Conservation (phyloP, 768 basidiomycete genomes). For the Tylopilus rubrobrunneus region DNA sequence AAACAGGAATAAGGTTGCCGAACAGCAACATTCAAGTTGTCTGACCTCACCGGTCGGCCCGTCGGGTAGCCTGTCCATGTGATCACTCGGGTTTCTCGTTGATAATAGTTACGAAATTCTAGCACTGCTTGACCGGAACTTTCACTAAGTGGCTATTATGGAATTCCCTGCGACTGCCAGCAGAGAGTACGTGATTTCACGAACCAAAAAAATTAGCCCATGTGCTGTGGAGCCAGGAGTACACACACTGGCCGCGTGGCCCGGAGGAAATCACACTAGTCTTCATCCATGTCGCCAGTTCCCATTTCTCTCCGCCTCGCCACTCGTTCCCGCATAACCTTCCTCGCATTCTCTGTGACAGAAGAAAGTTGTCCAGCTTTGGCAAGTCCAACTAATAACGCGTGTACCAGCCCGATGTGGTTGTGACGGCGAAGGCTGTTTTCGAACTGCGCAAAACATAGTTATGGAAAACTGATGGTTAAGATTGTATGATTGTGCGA, state of each 20-base stretch:
- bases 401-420: conserved; percentile 77
- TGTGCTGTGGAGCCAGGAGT: conserved; percentile 2
- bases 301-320: conserved; percentile 39
- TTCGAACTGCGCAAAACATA: conserved; percentile 59
- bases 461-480: background rate
- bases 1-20: background rate
- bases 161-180: background rate
- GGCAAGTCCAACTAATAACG: conserved; percentile 67
- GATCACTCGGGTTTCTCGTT: background rate
- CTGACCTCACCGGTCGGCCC: background rate
- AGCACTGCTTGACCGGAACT: conserved; percentile 10
- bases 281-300: conserved; percentile 40
- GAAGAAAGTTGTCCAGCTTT: conserved; percentile 59
- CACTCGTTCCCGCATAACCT: conserved; percentile 40
- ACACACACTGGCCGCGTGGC: conserved; percentile 2
- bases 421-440: conserved; percentile 86
- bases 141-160: conserved; percentile 7
- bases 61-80: background rate
- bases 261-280: conserved; percentile 21
- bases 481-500: background rate
- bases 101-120: conserved; percentile 9
- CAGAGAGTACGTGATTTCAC: conserved; percentile 1
- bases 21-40: background rate
- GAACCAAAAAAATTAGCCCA: background rate
- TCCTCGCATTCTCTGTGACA: conserved; percentile 45